Evolutionary conservation across 2,329 filamentous ascomycete genomes (phyloP).

Genomic region (Saccharata proteae): DNA sequence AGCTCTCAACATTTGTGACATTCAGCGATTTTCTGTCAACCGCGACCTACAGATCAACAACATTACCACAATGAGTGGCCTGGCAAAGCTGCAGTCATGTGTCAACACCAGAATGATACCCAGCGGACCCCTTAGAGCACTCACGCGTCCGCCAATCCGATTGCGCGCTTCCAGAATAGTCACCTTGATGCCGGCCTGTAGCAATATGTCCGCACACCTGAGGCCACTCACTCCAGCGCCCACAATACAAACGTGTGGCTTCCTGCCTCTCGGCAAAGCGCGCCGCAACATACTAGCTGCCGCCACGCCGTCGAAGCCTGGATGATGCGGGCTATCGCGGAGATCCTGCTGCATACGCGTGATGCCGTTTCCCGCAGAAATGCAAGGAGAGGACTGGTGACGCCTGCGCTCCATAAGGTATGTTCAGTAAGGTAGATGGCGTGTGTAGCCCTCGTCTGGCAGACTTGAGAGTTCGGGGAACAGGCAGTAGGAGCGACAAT

Average conservation of each 20-base stretch:
- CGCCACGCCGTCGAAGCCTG: conserved; percentile 12
- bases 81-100: conserved; percentile 34
- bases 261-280: conserved; percentile 21
- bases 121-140: conserved; percentile 15
- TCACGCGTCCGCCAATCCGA: conserved; percentile 54
- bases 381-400: conserved; percentile 13
- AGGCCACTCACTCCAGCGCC: conserved; percentile 60
- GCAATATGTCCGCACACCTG: conserved; percentile 56
- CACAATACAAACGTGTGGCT: conserved; percentile 51
- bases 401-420: conserved; percentile 16
- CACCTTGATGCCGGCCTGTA: conserved; percentile 53
- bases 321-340: conserved; percentile 18
- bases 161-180: conserved; percentile 58
- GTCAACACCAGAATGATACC: conserved; percentile 7
- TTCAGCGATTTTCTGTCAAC: no score
- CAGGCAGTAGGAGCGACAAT: no score
- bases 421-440: no score
- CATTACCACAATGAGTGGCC: conserved; percentile 31
- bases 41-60: conserved; percentile 46
- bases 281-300: conserved; percentile 18
- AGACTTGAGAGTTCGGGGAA: no score
- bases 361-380: conserved; percentile 12
- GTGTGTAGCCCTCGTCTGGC: no score
- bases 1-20: no score
- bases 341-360: conserved; percentile 23